Evolutionary conservation across 2,329 filamentous ascomycete genomes (phyloP).

Genomic region (Fusarium albosuccineum): DNA sequence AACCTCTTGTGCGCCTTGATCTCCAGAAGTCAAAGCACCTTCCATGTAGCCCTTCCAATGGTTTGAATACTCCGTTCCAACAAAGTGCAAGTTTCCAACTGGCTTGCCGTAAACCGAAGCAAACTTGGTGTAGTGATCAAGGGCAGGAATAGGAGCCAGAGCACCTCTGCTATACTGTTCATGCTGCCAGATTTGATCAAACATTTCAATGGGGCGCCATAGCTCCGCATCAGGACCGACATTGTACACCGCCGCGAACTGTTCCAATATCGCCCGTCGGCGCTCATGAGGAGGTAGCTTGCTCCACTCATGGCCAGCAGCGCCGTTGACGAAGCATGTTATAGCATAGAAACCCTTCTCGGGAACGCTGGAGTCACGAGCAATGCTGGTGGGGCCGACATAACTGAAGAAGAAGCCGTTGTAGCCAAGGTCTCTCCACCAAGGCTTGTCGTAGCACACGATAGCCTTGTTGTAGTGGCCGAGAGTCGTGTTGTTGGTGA

Average conservation of each 20-base stretch:
- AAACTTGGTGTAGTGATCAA: conserved; percentile 48
- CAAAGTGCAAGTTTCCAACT: conserved; percentile 61
- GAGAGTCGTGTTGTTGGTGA: conserved; percentile 52
- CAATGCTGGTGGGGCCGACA: conserved; percentile 55
- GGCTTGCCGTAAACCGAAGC: conserved; percentile 49
- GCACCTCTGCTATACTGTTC: conserved; percentile 52
- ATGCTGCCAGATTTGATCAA: conserved; percentile 52
- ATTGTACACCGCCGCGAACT: conserved; percentile 50
- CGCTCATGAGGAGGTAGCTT: conserved; percentile 43
- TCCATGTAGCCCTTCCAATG: conserved; percentile 68
- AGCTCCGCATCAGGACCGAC: conserved; percentile 36
- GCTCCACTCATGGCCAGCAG: conserved; percentile 54
- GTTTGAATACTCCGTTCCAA: conserved; percentile 61
- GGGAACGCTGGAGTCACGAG: conserved; percentile 56
- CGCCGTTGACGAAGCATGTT: conserved; percentile 58
- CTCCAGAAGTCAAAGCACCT: conserved; percentile 60
- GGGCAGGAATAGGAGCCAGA: conserved; percentile 49
- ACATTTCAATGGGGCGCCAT: conserved; percentile 46
- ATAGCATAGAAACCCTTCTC: conserved; percentile 48
- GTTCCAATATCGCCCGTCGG: conserved; percentile 49
- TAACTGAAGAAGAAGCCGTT: conserved; percentile 56
- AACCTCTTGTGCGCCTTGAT: conserved; percentile 26
- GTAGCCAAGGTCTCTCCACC: conserved; percentile 53
- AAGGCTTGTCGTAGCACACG: conserved; percentile 49
- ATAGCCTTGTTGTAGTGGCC: conserved; percentile 61